Evolutionary conservation across 768 basidiomycete genomes (phyloP).

Genomic region (Amylocystis lapponica): DNA sequence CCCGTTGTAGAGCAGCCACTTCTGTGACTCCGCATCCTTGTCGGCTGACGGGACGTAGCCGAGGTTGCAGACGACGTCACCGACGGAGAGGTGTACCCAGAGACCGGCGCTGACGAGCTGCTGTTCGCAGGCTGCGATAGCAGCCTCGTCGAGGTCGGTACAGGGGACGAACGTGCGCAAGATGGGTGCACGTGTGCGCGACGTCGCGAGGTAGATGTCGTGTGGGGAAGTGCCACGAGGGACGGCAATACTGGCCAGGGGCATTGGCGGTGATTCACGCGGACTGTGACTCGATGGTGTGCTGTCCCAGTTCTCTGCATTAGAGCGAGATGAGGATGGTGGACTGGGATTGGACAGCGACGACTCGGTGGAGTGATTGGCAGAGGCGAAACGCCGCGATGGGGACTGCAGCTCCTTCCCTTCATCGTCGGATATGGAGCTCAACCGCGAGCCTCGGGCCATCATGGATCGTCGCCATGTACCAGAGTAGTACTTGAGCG

Average conservation of each 20-base stretch:
- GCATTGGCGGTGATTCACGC: background rate
- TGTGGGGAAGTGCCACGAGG: conserved; percentile 38
- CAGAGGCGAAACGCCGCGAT: conserved; percentile 39
- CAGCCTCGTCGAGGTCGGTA: conserved; percentile 40
- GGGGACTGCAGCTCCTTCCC: conserved; percentile 31
- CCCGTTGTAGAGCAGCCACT: conserved; percentile 74
- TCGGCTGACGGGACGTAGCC: conserved; percentile 57
- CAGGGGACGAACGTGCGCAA: conserved; percentile 74
- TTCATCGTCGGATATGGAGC: conserved; percentile 36
- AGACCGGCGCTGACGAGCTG: conserved; percentile 64
- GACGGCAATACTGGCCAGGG: conserved; percentile 18
- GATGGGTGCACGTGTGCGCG: conserved; percentile 62
- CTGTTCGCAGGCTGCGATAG: conserved; percentile 55
- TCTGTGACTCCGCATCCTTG: conserved; percentile 14
- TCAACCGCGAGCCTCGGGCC: too few relatives aligned
- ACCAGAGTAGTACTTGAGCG: conserved; percentile 40
- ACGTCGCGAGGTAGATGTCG: conserved; percentile 56
- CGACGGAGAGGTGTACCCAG: conserved; percentile 69
- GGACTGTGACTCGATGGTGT: too few relatives aligned
- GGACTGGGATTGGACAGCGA: conserved; percentile 35
- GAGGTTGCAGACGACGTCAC: conserved; percentile 77
- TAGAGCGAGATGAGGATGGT: too few relatives aligned
- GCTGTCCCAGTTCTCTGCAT: too few relatives aligned
- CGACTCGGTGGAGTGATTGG: conserved; percentile 42
- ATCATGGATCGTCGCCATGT: conserved; percentile 49